These are phyloP conservation scores for Floccularia luteovirens DNA, from an alignment of 768 basidiomycete genomes.

Conservation along the genomic window DNA sequence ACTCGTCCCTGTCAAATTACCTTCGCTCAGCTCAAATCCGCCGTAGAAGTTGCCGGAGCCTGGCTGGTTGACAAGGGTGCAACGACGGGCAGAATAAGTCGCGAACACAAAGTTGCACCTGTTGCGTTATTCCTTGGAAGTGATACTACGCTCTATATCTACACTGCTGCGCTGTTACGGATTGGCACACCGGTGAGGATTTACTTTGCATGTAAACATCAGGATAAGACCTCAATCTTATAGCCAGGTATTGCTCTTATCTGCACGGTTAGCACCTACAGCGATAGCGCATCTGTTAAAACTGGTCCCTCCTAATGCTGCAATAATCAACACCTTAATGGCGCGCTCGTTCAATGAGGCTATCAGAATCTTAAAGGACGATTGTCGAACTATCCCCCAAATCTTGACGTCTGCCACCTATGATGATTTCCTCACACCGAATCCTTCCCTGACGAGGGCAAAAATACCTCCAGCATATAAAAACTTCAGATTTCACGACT, in stretches of 20 bases:
- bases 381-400: constrained; percentile 8
- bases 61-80: constrained; percentile 23
- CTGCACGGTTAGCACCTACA: constrained; percentile 24
- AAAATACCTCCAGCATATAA: constrained; percentile 18
- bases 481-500: constrained; percentile 16
- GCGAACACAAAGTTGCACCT: constrained; percentile 17
- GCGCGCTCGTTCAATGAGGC: constrained; percentile 22
- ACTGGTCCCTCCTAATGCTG: constrained; percentile 18
- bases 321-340: constrained; percentile 23
- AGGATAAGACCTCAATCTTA: background rate
- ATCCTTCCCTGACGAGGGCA: constrained; percentile 7
- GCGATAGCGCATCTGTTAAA: constrained; percentile 26
- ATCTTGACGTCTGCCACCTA: constrained; percentile 18
- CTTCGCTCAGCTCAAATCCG: constrained; percentile 21
- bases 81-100: constrained; percentile 15
- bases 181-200: constrained; percentile 26
- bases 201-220: too few relatives aligned
- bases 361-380: constrained; percentile 10
- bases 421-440: constrained; percentile 18
- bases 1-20: constrained; percentile 20
- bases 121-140: constrained; percentile 29
- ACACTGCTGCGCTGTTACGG: constrained; percentile 25
- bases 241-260: constrained; percentile 24
- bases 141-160: constrained; percentile 28
- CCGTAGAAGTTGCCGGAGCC: constrained; percentile 22